Evolutionary conservation across 495 filamentous ascomycete genomes (phyloP).

Genomic region (Lasiosphaeria miniovina): DNA sequence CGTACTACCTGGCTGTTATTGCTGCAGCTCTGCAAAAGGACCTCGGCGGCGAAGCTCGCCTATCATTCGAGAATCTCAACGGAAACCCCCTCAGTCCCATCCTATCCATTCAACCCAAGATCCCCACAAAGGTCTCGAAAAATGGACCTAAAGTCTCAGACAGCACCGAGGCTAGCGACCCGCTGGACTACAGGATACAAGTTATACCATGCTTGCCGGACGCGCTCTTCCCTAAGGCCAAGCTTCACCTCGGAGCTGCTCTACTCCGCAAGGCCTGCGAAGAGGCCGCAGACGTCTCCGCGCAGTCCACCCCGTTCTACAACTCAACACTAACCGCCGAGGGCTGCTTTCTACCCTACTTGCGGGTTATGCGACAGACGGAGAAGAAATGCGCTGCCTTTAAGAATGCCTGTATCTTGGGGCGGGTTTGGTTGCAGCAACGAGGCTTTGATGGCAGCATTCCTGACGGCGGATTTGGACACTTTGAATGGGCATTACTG

Average conservation of each 20-base stretch:
- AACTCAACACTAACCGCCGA: slow-evolving; percentile 85
- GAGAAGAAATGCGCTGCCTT: slow-evolving; percentile 67
- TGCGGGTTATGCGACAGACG: slow-evolving; percentile 65
- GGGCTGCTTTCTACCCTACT: slow-evolving; percentile 63
- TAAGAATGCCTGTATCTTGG: slow-evolving; percentile 78
- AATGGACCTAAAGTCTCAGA: too few relatives aligned
- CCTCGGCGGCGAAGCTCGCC: slow-evolving; percentile 47
- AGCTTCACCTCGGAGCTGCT: slow-evolving; percentile 66
- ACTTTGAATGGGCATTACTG: slow-evolving; percentile 82
- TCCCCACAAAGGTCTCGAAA: slow-evolving; percentile 6
- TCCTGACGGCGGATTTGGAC: slow-evolving; percentile 80
- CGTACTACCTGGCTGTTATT: slow-evolving; percentile 84
- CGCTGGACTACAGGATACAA: slow-evolving; percentile 59
- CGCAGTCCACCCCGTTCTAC: slow-evolving; percentile 74
- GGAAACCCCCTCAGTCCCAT: slow-evolving; percentile 77
- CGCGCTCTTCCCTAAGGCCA: slow-evolving; percentile 61
- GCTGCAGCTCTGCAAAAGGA: slow-evolving; percentile 63
- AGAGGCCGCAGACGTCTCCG: slow-evolving; percentile 33
- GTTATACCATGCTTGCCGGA: slow-evolving; percentile 71
- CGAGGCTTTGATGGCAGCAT: slow-evolving; percentile 70
- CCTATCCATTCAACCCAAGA: slow-evolving; percentile 49
- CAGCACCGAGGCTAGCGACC: slow-evolving; percentile 9
- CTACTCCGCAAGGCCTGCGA: slow-evolving; percentile 57
- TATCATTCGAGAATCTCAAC: slow-evolving; percentile 66
- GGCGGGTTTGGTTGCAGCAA: slow-evolving; percentile 84